phyloP scores from a whole-genome alignment of 441 rosid genomes.

The Hura crepitans region DNA sequence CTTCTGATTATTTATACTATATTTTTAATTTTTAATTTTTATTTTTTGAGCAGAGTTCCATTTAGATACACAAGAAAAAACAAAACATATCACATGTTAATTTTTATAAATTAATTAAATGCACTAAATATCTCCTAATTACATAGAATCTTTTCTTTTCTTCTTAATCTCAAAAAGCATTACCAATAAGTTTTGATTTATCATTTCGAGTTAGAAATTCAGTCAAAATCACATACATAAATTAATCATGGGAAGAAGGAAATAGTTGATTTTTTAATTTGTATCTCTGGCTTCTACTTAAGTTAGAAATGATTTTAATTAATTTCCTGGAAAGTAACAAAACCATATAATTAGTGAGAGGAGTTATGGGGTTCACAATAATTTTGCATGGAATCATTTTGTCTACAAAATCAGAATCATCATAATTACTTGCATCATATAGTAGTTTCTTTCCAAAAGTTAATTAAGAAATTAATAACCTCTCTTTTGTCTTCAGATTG shows the following conservation, averaged over 20 bases:
- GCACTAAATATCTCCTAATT: too few species aligned
- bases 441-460: conserved; percentile 24
- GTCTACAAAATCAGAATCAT: conserved; percentile 34
- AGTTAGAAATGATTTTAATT: conserved; percentile 21
- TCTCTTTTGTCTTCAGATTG: conserved; percentile 44
- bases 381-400: conserved; percentile 43
- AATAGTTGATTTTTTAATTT: conserved; percentile 13
- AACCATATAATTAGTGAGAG: conserved; percentile 17
- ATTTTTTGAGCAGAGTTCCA: conserved; percentile 8
- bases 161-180: too few species aligned
- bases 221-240: too few species aligned
- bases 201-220: too few species aligned
- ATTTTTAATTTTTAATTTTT: not conserved
- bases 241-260: too few species aligned
- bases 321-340: conserved; percentile 33
- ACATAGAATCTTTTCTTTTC: too few species aligned
- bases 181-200: too few species aligned
- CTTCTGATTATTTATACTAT: not conserved
- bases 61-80: conserved; percentile 21
- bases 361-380: conserved; percentile 39
- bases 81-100: conserved; percentile 10
- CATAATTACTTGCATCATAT: conserved; percentile 31
- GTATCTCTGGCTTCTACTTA: conserved; percentile 36
- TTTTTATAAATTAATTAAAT: too few species aligned
- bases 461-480: conserved; percentile 11